A percentile compares a stretch with the other conserved stretches of the same genome.
These are phyloP conservation scores for Proliferodiscus dingleyae DNA, from an alignment of 2,329 filamentous ascomycete genomes.

Conservation along the genomic window DNA sequence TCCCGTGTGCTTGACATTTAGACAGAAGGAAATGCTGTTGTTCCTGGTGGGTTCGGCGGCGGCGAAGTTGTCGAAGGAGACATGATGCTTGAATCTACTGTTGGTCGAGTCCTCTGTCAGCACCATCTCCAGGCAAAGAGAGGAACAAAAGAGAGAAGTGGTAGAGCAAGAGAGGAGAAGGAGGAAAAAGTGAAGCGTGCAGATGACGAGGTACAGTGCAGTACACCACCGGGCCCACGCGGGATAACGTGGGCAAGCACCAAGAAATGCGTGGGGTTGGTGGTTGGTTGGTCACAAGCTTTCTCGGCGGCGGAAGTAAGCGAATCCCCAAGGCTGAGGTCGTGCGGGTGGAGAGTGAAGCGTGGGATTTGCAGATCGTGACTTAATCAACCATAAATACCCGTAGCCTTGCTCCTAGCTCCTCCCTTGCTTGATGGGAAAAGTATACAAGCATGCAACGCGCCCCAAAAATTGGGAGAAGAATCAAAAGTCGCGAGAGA, in stretches of 20 bases:
- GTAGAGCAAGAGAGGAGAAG: neutral
- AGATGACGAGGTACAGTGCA: too few species aligned
- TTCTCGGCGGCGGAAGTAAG: constrained; percentile 11
- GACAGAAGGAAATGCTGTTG: constrained; percentile 56
- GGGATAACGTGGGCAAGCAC: neutral
- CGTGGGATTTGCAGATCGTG: constrained; percentile 8
- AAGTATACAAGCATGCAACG: too few species aligned
- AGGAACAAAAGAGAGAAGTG: constrained; percentile 3
- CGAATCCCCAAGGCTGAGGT: constrained; percentile 16
- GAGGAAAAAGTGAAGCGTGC: constrained; percentile 2
- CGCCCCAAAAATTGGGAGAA: constrained; percentile 1
- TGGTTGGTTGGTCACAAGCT: constrained; percentile 13
- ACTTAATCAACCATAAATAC: too few species aligned
- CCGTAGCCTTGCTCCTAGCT: too few species aligned
- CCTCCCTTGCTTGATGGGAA: too few species aligned
- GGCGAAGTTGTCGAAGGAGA: constrained; percentile 71
- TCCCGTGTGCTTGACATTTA: constrained; percentile 68
- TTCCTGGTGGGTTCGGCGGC: constrained; percentile 58
- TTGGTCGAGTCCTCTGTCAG: constrained; percentile 23
- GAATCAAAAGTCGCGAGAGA: too few species aligned
- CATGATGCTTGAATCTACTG: constrained; percentile 59
- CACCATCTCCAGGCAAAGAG: constrained; percentile 15
- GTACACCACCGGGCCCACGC: neutral
- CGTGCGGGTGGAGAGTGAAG: constrained; percentile 1
- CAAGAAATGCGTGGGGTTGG: constrained; percentile 17